These are phyloP conservation scores for Dothistroma pini DNA, from an alignment of 2,329 filamentous ascomycete species.

Conservation along the genomic window DNA sequence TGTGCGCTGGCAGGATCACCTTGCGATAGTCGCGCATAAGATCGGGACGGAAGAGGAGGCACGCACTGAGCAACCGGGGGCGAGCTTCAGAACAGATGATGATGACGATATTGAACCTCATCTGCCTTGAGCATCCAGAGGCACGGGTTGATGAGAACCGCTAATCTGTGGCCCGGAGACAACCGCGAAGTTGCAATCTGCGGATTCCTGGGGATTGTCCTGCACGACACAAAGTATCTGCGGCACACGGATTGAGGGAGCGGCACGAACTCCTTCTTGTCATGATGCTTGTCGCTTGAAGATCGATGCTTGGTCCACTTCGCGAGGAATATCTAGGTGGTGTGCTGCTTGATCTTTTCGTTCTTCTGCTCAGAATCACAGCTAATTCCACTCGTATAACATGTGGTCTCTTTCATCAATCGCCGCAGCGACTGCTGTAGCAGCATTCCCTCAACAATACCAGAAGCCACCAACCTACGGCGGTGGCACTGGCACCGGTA, in stretches of 20 bases:
- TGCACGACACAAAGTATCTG: not conserved
- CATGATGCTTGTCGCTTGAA: not conserved
- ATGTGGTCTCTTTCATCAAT: conserved; percentile 8
- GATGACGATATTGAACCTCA: not conserved
- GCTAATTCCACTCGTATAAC: not conserved
- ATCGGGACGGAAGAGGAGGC: not conserved
- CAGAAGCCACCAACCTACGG: not conserved
- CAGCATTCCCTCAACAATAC: conserved; percentile 3
- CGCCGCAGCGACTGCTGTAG: conserved; percentile 6
- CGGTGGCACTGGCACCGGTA: not conserved
- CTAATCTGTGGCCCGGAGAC: not conserved
- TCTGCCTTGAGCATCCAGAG: not conserved
- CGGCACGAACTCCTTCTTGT: not conserved
- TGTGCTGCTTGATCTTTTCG: not conserved
- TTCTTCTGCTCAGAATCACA: not conserved
- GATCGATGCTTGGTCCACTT: not conserved
- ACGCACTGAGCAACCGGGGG: not conserved
- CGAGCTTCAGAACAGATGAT: not conserved
- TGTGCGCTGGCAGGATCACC: not conserved
- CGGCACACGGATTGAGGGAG: not conserved
- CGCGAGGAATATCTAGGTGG: not conserved
- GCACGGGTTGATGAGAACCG: not conserved
- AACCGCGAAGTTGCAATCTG: not conserved
- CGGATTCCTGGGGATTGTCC: not conserved
- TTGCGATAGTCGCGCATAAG: not conserved